Evolutionary conservation across 345 rosid species (phyloP), one percentile per base, ranked within the genome.

Genomic region (Eucalyptus dawsonii): DNA sequence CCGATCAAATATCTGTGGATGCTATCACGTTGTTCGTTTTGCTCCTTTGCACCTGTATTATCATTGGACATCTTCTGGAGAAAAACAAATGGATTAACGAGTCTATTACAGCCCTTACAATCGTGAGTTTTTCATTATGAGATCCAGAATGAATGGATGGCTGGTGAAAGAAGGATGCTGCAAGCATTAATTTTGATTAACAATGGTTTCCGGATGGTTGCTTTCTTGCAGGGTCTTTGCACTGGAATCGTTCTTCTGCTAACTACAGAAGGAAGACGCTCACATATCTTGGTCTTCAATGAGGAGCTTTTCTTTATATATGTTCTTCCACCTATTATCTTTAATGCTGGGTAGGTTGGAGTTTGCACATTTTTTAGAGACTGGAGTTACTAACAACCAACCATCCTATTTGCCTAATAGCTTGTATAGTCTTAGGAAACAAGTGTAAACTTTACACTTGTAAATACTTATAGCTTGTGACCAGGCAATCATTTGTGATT

Each of bases 281-380:
- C 99, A 5, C 96, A 89, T 90, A 56, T 96, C 88, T 90, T 96
- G 90, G 92, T 94, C n/a, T 97, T 97, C 86, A 89, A 93, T 91
- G 99, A 96, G 92, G 96, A 95, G 87, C 92, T 97, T 60, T 96
- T 97, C 95, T 97, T 96, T 89, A 96, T 93, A 85, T 97, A 95
- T 93, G 94, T 96, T 89, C 95, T 97, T 90, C 99, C 99, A 58
- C 97, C 99, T 86, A 97, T 97, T 31, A 97, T 97, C 91, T 97
- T 97, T 90, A 96, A 96, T 88, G 99, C 98, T 10, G 99, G 98
- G 99, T 95, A 91, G 90, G 95, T 89, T 88, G 86, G 47, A 87
- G 50, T 87, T 14, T 76, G 88, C 54, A 16, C 31, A 13, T 40
- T 13, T 45, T 34, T 12, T 40, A 65, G 81, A 27, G 50, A 22